A percentile compares a stretch with the other conserved stretches of the same genome.
Evolutionary conservation across 2,329 filamentous ascomycete species (phyloP).

Genomic region (Penicillium concentricum): DNA sequence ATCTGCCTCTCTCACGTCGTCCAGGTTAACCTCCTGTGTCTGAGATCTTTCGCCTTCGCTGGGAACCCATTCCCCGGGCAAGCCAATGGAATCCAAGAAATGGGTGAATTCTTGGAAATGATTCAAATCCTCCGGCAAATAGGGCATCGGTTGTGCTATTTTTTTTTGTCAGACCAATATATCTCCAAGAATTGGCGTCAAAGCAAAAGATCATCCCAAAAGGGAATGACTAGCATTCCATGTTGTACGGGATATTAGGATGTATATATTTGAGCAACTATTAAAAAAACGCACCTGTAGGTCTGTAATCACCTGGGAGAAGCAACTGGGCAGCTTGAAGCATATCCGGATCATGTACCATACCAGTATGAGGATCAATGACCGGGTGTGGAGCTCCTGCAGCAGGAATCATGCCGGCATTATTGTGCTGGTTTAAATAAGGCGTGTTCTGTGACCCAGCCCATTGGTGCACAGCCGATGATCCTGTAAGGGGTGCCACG

Average conservation of each 20-base stretch:
- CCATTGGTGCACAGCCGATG: constrained; percentile 29
- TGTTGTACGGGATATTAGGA: not conserved
- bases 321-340: constrained; percentile 41
- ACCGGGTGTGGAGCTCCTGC: constrained; percentile 11
- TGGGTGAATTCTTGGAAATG: constrained; percentile 39
- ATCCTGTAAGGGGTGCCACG: constrained; percentile 23
- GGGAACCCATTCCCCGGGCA: constrained; percentile 36
- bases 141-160: constrained; percentile 29
- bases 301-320: constrained; percentile 31
- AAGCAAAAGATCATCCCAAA: not conserved
- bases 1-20: constrained; percentile 23
- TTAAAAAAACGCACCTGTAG: constrained; percentile 18
- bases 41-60: constrained; percentile 26
- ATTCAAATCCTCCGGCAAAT: constrained; percentile 34
- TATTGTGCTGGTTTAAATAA: constrained; percentile 27
- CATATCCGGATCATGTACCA: constrained; percentile 35
- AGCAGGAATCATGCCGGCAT: constrained; percentile 19
- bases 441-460: constrained; percentile 24
- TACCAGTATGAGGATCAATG: constrained; percentile 21
- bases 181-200: not conserved
- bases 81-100: constrained; percentile 36
- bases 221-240: not conserved
- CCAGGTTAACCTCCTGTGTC: constrained; percentile 23
- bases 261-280: not conserved
- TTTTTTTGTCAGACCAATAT: constrained; percentile 3